Evolutionary conservation across 1,284 basidiomycete genomes (phyloP).

Genomic region (Erythrobasidium hasegawianum): DNA sequence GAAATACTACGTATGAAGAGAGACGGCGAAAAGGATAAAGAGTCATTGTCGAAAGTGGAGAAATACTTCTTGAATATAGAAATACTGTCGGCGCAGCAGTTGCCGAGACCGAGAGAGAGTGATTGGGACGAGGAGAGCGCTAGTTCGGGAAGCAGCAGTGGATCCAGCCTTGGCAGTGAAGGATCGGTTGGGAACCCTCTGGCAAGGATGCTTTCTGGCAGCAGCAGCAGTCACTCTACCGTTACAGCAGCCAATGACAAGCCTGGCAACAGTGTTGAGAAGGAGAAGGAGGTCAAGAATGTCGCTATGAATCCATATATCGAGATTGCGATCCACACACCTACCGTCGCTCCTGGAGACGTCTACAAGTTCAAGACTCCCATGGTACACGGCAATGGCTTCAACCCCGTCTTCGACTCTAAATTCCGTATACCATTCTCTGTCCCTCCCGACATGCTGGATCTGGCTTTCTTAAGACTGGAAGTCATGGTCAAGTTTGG

Average conservation of each 20-base stretch:
- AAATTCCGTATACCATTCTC: constrained; percentile 65
- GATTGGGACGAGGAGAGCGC: constrained; percentile 45
- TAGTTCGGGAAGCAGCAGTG: background rate
- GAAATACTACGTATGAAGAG: constrained; percentile 62
- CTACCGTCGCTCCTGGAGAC: constrained; percentile 53
- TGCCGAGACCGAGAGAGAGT: constrained; percentile 64
- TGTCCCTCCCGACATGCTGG: constrained; percentile 65
- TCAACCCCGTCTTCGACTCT: constrained; percentile 80
- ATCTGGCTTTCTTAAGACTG: constrained; percentile 76
- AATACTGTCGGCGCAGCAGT: constrained; percentile 83
- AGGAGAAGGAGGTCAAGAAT: constrained; percentile 59
- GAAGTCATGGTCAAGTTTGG: constrained; percentile 61
- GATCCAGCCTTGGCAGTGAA: background rate
- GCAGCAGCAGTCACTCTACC: background rate
- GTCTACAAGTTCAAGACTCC: constrained; percentile 21
- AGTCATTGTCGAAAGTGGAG: constrained; percentile 57
- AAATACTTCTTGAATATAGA: constrained; percentile 65
- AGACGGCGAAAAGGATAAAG: constrained; percentile 55
- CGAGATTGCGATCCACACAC: constrained; percentile 70
- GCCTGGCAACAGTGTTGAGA: constrained; percentile 51
- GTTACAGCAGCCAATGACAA: no score
- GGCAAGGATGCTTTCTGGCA: background rate
- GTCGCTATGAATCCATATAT: constrained; percentile 68
- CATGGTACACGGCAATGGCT: constrained; percentile 63
- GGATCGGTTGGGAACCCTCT: background rate